phyloP scores from a whole-genome alignment of 1,139 yeast genomes.

The Debaryomycetaceae sp. region DNA sequence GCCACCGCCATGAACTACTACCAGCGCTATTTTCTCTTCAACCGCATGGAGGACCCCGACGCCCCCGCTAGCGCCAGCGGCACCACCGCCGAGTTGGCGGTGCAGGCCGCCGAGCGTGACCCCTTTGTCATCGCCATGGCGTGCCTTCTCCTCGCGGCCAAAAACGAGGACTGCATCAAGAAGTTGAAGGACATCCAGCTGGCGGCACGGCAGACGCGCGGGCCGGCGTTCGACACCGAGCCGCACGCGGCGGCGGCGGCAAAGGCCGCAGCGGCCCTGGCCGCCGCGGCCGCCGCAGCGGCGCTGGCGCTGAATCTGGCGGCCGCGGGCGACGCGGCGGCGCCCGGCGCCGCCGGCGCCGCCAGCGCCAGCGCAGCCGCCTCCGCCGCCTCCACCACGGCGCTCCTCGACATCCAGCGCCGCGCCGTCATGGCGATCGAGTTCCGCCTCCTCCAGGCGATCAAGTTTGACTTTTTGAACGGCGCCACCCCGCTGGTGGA shows the following conservation, averaged over 20 bases:
- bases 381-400: conserved; percentile 1
- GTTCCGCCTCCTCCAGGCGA: conserved; percentile 67
- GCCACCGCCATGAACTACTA: conserved; percentile 68
- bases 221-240: conserved; percentile 7
- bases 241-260: conserved; percentile 1
- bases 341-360: conserved; percentile 1
- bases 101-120: conserved; percentile 22
- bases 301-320: conserved; percentile 20
- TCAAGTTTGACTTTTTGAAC: conserved; percentile 70
- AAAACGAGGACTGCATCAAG: conserved; percentile 86
- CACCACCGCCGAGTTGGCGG: conserved; percentile 1
- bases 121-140: conserved; percentile 62
- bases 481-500: conserved; percentile 53
- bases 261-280: too few species aligned
- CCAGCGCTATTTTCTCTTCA: conserved; percentile 66
- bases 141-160: conserved; percentile 73
- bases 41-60: conserved; percentile 42
- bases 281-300: too few species aligned
- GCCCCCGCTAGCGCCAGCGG: conserved; percentile 14
- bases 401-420: conserved; percentile 42
- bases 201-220: conserved; percentile 36
- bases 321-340: conserved; percentile 8
- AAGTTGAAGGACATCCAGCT: conserved; percentile 59
- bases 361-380: conserved; percentile 7
- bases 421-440: conserved; percentile 56